Base-by-base conservation (phyloP, 176 grass and related monocot species). In the Musa beccarii region DNA sequence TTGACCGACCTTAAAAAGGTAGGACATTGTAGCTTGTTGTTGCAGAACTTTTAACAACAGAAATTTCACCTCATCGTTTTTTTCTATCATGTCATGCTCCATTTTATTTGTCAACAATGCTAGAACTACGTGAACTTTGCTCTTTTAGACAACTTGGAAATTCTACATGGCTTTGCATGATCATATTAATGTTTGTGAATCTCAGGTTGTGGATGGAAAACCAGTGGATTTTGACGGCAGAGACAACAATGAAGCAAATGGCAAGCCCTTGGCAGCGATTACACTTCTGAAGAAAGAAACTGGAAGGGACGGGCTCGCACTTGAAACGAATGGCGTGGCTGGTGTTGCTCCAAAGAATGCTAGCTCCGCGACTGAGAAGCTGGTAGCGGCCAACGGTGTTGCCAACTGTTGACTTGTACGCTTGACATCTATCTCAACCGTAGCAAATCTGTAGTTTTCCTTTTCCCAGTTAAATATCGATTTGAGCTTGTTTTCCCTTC, bases 261-360 rank as follows among this genome's bases (percentile, higher is more conserved):
- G 23, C 8, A 56, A 56, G 53, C 53, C 72, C 7, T 56, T 11
- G 22, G 72, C 57, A 74, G 53, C 16, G 13, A 53, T 55, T 34
- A 56, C 72, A 10, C 9, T 56, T 56, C 15, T 74, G 13, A 74
- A 74, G 14, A 70, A 21, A 51, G 52, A 74, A 54, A 29, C 24
- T 26, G 15, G 2, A 9, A 15, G 13, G 15, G 57, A n/a, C 20
- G 57, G 57, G 15, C 51, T 15, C 0, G n/a, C 13, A 11, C 9
- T 72, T 54, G 51, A 74, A 28, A 74, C 54, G 28, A 29, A 57
- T 28, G 72, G 17, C 2, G 53, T 57, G 9, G 53, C 21, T 57
- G 72, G 83, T 81, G 76, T 69, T 53, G 53, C 51, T 73, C 77
- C 56, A 8, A 74, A 81, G 79, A 69, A 81, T 82, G 77, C 72